These are phyloP conservation scores for Castanea crenata DNA, from an alignment of 306 rosid genomes.

Conservation along the genomic window DNA sequence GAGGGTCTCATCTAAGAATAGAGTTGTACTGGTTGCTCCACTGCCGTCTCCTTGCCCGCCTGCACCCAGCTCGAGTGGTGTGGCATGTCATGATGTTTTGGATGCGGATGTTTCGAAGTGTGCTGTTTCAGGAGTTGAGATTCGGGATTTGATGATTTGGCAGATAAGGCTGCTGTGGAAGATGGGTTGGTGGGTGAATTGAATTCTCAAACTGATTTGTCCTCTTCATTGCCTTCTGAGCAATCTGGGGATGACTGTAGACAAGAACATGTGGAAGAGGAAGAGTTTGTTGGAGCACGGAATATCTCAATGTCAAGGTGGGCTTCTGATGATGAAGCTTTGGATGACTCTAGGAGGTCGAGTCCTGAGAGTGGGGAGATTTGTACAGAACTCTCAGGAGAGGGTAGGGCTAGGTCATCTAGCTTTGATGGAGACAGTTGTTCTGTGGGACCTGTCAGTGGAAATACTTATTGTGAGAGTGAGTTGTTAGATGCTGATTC, in stretches of 20 bases:
- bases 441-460: constrained; percentile 22
- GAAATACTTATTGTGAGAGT: constrained; percentile 25
- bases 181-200: constrained; percentile 11
- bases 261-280: constrained; percentile 24
- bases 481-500: constrained; percentile 6
- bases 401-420: constrained; percentile 37
- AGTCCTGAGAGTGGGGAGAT: constrained; percentile 59
- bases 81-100: constrained; percentile 1
- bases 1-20: constrained; percentile 26
- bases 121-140: not conserved
- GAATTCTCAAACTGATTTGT: constrained; percentile 17
- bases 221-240: constrained; percentile 7
- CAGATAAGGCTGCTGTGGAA: not conserved
- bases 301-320: constrained; percentile 71
- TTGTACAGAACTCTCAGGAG: constrained; percentile 34
- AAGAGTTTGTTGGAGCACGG: constrained; percentile 23
- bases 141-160: constrained; percentile 8
- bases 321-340: constrained; percentile 40
- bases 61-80: not conserved
- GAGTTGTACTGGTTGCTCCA: constrained; percentile 17
- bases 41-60: constrained; percentile 7
- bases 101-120: not conserved
- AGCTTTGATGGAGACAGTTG: constrained; percentile 35
- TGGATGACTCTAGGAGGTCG: constrained; percentile 20
- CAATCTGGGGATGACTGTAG: not conserved